Evolutionary conservation across 2,329 filamentous ascomycete genomes (phyloP).

Genomic region (Exophiala dermatitidis): DNA sequence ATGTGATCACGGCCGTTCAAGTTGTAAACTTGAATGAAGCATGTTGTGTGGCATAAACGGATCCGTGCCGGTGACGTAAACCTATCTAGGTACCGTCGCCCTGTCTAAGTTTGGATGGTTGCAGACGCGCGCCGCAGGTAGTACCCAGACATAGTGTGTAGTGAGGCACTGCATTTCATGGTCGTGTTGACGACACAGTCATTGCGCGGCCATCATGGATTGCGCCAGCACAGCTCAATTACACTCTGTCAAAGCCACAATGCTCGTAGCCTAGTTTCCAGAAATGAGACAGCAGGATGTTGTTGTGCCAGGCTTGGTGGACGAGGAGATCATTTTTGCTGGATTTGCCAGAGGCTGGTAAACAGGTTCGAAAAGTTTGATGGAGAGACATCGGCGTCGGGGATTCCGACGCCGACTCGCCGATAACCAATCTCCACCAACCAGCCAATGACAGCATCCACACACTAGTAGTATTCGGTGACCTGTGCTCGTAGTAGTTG

Average conservation of each 20-base stretch:
- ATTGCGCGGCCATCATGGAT: neutral
- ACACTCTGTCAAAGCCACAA: neutral
- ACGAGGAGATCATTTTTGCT: neutral
- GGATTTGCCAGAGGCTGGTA: neutral
- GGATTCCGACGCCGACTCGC: neutral
- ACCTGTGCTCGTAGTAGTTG: too few relatives aligned
- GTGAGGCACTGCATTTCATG: neutral
- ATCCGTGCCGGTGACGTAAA: too few relatives aligned
- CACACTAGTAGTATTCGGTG: neutral
- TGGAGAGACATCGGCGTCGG: constrained; percentile 4
- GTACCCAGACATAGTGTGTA: too few relatives aligned
- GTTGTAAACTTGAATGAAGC: too few relatives aligned
- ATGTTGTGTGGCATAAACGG: too few relatives aligned
- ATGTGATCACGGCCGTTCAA: too few relatives aligned
- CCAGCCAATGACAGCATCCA: constrained; percentile 8
- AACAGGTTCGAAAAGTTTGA: neutral
- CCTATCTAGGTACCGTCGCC: too few relatives aligned
- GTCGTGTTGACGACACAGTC: neutral
- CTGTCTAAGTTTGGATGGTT: too few relatives aligned
- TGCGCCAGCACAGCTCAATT: neutral
- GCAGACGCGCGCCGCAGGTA: too few relatives aligned
- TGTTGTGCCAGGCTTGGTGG: neutral
- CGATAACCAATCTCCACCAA: constrained; percentile 1
- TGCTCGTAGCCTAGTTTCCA: neutral
- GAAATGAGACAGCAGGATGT: neutral